Conservation (phyloP, 768 basidiomycete species). For the Albatrellus ellisii region DNA sequence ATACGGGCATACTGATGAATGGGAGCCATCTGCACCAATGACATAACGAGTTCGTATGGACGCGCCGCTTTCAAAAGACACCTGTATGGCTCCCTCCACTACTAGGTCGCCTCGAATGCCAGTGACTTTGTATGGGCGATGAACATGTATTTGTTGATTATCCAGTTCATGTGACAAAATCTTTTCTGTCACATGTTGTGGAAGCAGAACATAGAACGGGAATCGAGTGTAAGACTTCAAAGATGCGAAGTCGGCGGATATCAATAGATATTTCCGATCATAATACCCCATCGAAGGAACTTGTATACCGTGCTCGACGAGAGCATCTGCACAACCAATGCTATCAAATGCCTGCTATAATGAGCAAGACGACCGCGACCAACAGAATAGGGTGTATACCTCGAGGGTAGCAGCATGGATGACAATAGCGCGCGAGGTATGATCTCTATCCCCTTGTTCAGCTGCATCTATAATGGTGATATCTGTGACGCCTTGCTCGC, state of each 20-base stretch:
- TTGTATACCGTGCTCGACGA: conserved; percentile 27
- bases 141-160: conserved; percentile 21
- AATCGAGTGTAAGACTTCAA: conserved; percentile 29
- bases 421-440: conserved; percentile 30
- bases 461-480: conserved; percentile 31
- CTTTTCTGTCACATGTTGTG: conserved; percentile 32
- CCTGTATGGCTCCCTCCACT: conserved; percentile 22
- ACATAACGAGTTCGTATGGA: conserved; percentile 31
- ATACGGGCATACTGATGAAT: conserved; percentile 26
- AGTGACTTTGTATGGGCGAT: conserved; percentile 27
- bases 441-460: conserved; percentile 19
- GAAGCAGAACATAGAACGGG: conserved; percentile 28
- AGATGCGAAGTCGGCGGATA: conserved; percentile 20
- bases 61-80: conserved; percentile 34
- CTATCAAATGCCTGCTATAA: conserved; percentile 29
- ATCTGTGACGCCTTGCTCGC: conserved; percentile 27
- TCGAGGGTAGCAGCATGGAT: conserved; percentile 43
- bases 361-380: conserved; percentile 21
- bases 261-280: conserved; percentile 19
- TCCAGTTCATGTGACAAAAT: conserved; percentile 24
- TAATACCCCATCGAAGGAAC: conserved; percentile 16
- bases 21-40: conserved; percentile 38
- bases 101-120: conserved; percentile 22
- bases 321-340: conserved; percentile 26
- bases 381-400: conserved; percentile 16